Percentiles rank a stretch among this genome's conserved stretches.
phyloP scores from a whole-genome alignment of 768 basidiomycete genomes.

The Tricholoma sp. region DNA sequence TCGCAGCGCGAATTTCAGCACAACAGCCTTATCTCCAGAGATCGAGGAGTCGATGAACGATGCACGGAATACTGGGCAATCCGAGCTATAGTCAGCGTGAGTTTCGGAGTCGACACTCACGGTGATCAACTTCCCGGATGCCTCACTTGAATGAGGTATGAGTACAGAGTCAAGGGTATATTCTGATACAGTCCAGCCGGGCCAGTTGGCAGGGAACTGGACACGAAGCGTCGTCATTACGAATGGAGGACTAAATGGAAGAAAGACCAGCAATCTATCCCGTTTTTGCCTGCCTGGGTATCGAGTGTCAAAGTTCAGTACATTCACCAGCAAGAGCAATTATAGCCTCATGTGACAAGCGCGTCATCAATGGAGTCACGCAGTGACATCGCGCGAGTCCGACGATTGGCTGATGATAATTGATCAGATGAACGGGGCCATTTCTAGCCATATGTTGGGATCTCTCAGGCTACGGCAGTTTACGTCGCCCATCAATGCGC shows the following conservation, averaged over 20 bases:
- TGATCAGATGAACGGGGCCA: too few relatives aligned
- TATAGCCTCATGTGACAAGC: not conserved
- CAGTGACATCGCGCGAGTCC: too few relatives aligned
- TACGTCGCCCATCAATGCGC: too few relatives aligned
- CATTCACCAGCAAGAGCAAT: not conserved
- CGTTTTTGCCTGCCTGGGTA: not conserved
- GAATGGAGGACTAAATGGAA: not conserved
- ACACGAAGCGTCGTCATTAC: slow-evolving; percentile 25
- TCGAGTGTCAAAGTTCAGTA: not conserved
- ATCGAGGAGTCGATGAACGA: slow-evolving; percentile 12
- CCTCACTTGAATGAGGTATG: slow-evolving; percentile 4
- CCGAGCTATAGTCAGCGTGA: slow-evolving; percentile 29
- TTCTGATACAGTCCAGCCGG: slow-evolving; percentile 30
- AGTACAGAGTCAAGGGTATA: slow-evolving; percentile 20
- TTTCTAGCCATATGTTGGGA: too few relatives aligned
- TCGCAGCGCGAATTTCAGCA: slow-evolving; percentile 36
- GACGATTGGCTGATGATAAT: too few relatives aligned
- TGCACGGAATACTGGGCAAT: slow-evolving; percentile 34
- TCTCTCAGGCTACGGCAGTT: too few relatives aligned
- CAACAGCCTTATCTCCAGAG: slow-evolving; percentile 13
- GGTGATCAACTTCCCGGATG: slow-evolving; percentile 14
- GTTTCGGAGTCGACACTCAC: slow-evolving; percentile 27
- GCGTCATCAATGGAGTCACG: not conserved
- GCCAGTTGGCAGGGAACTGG: slow-evolving; percentile 30
- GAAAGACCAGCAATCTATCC: not conserved